These are phyloP conservation scores for Phialophora tarda DNA, from an alignment of 2,329 filamentous ascomycete genomes.

Conservation along the genomic window DNA sequence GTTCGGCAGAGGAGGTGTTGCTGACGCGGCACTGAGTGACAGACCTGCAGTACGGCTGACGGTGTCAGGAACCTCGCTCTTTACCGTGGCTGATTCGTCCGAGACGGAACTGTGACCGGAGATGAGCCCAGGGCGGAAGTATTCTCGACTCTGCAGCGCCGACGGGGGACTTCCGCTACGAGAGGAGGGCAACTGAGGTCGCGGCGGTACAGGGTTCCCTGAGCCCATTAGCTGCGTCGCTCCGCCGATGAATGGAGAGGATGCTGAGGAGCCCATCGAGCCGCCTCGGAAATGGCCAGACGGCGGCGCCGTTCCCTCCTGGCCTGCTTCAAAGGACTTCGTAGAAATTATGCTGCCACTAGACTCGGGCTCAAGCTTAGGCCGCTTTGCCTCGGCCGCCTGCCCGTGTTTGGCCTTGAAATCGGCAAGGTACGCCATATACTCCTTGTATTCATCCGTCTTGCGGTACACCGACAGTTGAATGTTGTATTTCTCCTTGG, in stretches of 20 bases:
- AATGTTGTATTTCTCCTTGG: constrained; percentile 78
- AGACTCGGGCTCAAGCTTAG: constrained; percentile 50
- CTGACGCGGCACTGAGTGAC: constrained; percentile 27
- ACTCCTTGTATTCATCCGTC: constrained; percentile 70
- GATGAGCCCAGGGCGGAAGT: constrained; percentile 29
- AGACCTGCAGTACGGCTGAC: constrained; percentile 32
- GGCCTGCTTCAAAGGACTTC: constrained; percentile 32
- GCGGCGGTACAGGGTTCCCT: constrained; percentile 8
- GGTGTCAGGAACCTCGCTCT: constrained; percentile 34
- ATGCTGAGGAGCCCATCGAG: constrained; percentile 36
- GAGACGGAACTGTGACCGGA: constrained; percentile 38
- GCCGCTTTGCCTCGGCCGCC: constrained; percentile 50
- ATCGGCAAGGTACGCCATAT: constrained; percentile 73
- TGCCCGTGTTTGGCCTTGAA: constrained; percentile 74
- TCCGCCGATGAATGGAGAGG: constrained; percentile 30
- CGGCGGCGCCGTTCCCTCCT: constrained; percentile 16
- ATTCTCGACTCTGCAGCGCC: constrained; percentile 26
- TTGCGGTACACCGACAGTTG: constrained; percentile 78
- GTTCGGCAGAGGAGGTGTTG: constrained; percentile 31
- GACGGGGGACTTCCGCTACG: constrained; percentile 33
- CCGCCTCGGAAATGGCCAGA: constrained; percentile 34
- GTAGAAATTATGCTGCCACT: constrained; percentile 38
- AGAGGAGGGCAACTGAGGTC: constrained; percentile 31
- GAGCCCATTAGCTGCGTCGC: constrained; percentile 18
- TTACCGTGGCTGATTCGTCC: constrained; percentile 35